Base-by-base conservation (phyloP, 2,329 filamentous ascomycete species). In the Zymoseptoria brevis region DNA sequence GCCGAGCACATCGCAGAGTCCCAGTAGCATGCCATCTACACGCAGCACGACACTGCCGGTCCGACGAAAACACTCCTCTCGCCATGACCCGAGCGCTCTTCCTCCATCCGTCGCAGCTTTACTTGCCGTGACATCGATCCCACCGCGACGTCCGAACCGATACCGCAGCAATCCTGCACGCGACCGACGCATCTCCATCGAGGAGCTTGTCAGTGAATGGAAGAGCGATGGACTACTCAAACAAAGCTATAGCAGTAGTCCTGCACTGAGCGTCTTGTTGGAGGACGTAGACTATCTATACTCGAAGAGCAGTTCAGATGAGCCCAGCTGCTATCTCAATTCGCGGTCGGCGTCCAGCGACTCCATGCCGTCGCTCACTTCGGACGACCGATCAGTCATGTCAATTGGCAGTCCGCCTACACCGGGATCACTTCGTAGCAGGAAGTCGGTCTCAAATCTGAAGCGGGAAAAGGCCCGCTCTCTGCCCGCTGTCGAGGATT, bases 51-150 rank as follows among this genome's bases (percentile, higher is more conserved):
- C 64, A 19, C 48, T 62, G 54, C 54, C 59, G 52, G 48, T 69
- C 60, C 55, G 70, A 62, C 62, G 60, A 35, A 66, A 61, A 54
- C 62, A 45, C 24, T 63, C 64, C 8, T 45, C 57, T 52, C 50
- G 22, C 50, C 76, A 79, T 68, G 73, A 73, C 64, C 73, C 71
- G 60, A 76, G 73, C 65, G 76, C 77, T 8, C 68, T 84, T 4
- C 80, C 81, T 16, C 76, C 79, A n/a, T 78, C 81, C 21, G 78
- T 85, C 55, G 81, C 81, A 24, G 81, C 81, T 8, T 73, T 86
- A 57, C 73, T 86, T 35, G 80, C 83, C 57, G 78, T 83, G 52
- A 86, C 83, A 1, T 74, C 81, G 2, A 86, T 86, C 54, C 83
- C 83, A 2, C 77, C 78, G 19, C 80, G 79, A 60, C 70, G 66